Evolutionary conservation across 1,139 yeast species (phyloP).

Genomic region (Kurtzmaniella quercitrusa): DNA sequence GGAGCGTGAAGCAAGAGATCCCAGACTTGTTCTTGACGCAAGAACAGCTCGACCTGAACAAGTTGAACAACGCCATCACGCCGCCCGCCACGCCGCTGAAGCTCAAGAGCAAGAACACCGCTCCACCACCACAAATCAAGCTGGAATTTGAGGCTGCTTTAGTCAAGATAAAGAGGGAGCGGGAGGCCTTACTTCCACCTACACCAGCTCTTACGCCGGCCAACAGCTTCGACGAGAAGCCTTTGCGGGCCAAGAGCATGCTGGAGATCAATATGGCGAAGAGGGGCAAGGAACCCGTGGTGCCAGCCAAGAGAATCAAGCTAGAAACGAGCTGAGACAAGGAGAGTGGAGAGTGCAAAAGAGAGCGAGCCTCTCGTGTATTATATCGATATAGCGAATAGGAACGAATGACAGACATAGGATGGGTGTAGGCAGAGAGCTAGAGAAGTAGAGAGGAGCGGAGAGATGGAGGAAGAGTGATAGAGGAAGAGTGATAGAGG

Average conservation of each 20-base stretch:
- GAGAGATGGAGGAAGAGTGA: no score
- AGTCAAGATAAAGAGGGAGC: slow-evolving; percentile 3
- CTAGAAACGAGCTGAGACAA: background rate
- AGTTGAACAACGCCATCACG: slow-evolving; percentile 19
- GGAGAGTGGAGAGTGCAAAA: background rate
- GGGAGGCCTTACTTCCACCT: slow-evolving; percentile 2
- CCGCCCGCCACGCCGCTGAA: slow-evolving; percentile 14
- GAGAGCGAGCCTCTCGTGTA: background rate
- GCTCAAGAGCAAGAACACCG: slow-evolving; percentile 2
- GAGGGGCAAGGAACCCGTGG: background rate
- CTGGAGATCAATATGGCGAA: slow-evolving; percentile 2
- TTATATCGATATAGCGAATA: background rate
- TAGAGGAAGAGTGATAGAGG: no score
- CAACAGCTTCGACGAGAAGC: slow-evolving; percentile 6
- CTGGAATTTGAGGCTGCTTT: slow-evolving; percentile 3
- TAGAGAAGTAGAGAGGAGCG: no score
- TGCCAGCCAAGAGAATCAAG: background rate
- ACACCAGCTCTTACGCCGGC: slow-evolving; percentile 8
- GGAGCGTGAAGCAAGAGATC: slow-evolving; percentile 42
- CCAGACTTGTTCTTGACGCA: slow-evolving; percentile 60
- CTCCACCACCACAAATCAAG: slow-evolving; percentile 1
- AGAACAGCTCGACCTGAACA: slow-evolving; percentile 45
- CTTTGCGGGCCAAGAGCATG: background rate
- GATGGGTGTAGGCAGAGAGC: no score
- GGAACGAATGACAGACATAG: no score